These are phyloP conservation scores for Piper betle DNA, from an alignment of 164 flowering plant species.

Conservation along the genomic window DNA sequence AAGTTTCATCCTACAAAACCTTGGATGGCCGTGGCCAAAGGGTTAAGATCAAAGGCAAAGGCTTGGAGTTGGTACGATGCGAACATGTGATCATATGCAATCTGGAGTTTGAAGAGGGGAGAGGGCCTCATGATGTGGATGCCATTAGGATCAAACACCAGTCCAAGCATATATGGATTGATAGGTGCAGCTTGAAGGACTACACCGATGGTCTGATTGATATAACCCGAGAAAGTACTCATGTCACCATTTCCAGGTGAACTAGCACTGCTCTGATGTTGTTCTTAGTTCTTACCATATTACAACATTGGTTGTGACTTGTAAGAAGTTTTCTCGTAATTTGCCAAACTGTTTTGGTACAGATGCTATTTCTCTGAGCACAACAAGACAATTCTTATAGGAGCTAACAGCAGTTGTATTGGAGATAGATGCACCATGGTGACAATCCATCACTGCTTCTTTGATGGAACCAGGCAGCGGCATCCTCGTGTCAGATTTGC, in stretches of 20 bases:
- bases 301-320: not conserved
- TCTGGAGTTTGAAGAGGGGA: slow-evolving; percentile 77
- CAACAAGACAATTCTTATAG: slow-evolving; percentile 78
- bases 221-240: slow-evolving; percentile 70
- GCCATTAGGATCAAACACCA: slow-evolving; percentile 81
- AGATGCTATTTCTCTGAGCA: slow-evolving; percentile 66
- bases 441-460: slow-evolving; percentile 83
- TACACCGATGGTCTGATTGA: slow-evolving; percentile 83
- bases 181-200: slow-evolving; percentile 68
- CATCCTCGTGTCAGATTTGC: slow-evolving; percentile 88
- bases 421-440: slow-evolving; percentile 69
- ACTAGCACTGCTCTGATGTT: not conserved
- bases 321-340: not conserved
- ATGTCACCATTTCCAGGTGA: slow-evolving; percentile 71
- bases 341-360: not conserved
- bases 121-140: slow-evolving; percentile 76
- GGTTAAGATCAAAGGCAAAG: slow-evolving; percentile 62
- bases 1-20: slow-evolving; percentile 69
- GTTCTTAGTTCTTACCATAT: not conserved
- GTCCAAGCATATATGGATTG: slow-evolving; percentile 90
- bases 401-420: slow-evolving; percentile 59
- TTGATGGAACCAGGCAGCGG: slow-evolving; percentile 72
- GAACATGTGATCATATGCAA: slow-evolving; percentile 82
- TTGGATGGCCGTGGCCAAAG: slow-evolving; percentile 87
- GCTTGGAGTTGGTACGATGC: slow-evolving; percentile 68